phyloP scores from a whole-genome alignment of 169 alveolate species.

The Plasmodium gonderi region DNA sequence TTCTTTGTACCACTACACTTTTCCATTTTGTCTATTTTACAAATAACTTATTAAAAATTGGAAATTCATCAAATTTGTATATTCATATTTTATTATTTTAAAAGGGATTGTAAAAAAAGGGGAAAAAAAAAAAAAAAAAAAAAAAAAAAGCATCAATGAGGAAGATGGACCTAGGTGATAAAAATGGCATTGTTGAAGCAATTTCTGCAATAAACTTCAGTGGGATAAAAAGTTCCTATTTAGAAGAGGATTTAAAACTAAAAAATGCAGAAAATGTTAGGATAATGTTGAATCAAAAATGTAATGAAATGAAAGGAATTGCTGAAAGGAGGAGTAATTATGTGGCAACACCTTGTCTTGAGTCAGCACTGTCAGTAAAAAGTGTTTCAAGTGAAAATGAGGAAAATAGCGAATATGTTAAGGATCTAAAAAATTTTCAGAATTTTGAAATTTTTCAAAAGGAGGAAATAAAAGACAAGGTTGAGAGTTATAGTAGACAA shows the following conservation, averaged over 20 bases:
- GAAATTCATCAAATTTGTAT: neutral
- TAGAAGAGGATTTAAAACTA: slow-evolving; percentile 39
- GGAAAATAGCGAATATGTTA: neutral
- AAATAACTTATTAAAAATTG: neutral
- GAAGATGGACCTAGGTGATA: neutral
- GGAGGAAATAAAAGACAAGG: neutral
- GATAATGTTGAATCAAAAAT: neutral
- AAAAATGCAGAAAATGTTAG: neutral
- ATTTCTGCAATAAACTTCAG: slow-evolving; percentile 8
- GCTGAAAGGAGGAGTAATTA: neutral
- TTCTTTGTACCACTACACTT: neutral
- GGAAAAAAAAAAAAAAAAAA: too few species aligned
- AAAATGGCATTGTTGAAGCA: neutral
- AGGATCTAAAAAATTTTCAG: neutral
- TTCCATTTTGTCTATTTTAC: neutral
- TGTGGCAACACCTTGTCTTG: neutral
- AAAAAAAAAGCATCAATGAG: neutral
- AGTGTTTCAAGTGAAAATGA: neutral
- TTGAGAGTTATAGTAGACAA: neutral
- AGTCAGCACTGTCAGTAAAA: neutral
- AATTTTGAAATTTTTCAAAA: slow-evolving; percentile 9
- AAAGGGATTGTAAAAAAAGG: neutral
- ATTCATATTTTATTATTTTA: neutral
- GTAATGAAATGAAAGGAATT: neutral
- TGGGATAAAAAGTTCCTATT: slow-evolving; percentile 39